Base-by-base conservation (phyloP, 495 filamentous ascomycete species). In the Penicillium crystallinum region DNA sequence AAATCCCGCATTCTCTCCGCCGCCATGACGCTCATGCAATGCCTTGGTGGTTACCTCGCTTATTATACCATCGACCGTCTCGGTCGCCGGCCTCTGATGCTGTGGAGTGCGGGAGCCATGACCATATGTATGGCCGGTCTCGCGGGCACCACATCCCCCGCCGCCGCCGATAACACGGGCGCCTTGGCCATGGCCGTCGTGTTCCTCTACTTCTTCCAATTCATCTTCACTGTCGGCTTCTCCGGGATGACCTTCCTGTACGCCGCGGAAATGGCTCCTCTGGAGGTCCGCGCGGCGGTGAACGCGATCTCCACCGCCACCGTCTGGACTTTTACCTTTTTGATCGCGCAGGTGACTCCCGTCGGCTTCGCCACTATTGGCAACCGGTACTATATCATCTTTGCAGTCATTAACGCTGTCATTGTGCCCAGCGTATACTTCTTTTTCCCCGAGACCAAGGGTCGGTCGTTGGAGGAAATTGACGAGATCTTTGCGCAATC, bases 1-100 rank as follows among this genome's bases (percentile, higher is more conserved):
- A 89, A 91, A 67, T 89, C 91, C 1, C 90, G 89, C 42, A 68
- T 96, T 3, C 70, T 91, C 1, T 85, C 86, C 9, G 88, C 86
- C 29, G 75, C 88, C 6, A 89, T 88, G 75, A 86, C 86, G 74
- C 70, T 90, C 12, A 82, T 88, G 7, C 90, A 89, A 64, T 75
- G 84, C 10, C 79, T 89, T 58, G 87, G 85, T 53, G 85, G 88
- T 0, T 87, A 84, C 0, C 70, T 80, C 4, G 89, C 85, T 3
- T 88, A 86, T 81, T 89, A 87, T 71, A 79, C 84, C 39, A 87
- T 90, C 53, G 87, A 91, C 67, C 78, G 84, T 1, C 76, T 83
- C 7, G 87, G 87, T 30, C 80, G 87, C 6, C 77, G 86, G 1
- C 81, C 82, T 40, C 72, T 90, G 15, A 87, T 89, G 68, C 60